Base-by-base conservation (phyloP, 2,329 filamentous ascomycete species). In the Claviceps arundinis region DNA sequence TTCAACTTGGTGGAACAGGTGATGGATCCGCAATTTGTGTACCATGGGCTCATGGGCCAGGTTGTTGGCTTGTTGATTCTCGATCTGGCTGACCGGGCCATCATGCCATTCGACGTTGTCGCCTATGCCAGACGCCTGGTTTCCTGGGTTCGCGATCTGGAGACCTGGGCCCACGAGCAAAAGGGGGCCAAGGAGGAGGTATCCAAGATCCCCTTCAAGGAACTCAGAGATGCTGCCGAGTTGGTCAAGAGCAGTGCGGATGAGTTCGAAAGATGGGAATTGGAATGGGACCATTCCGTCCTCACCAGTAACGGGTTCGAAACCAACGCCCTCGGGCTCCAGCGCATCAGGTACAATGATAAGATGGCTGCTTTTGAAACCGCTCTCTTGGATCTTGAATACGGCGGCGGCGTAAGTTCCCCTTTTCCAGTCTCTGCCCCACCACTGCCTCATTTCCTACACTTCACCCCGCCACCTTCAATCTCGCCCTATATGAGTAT, bases 311-410 rank as follows among this genome's bases (percentile, higher is more conserved):
- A 83, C 24, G 87, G 89, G 0, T 88, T 86, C 67, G 91, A 96
- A 66, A 84, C 80, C 26, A 77, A 80, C 8, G 73, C 78, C 0
- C 73, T 90, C 56, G 84, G 81, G 0, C 69, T 80, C 37, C 74
- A 81, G 62, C 75, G 93, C n/a, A 69, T 84, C 55, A 78, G 77
- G 42, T 89, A 91, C 65, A 97, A 97, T 65, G 76, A 78, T 52
- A 81, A 82, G 56, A 84, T 96, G 78, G 80, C 81, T 3, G 73
- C 74, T 50, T 95, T 98, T 63, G 93, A 98, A 65, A 85, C 84
- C 8, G 75, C 87, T 62, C 68, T 98, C 50, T 70, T 97, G 30
- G 93, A 98, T 69, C 64, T 89, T 50, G 81, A 84, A 43, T 67
- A 73, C 19, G 81, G 74, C 40, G 84, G 82, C 56, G 89, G 89